Conservation (phyloP, 2,329 filamentous ascomycete genomes). For the Coniochaeta sp. region DNA sequence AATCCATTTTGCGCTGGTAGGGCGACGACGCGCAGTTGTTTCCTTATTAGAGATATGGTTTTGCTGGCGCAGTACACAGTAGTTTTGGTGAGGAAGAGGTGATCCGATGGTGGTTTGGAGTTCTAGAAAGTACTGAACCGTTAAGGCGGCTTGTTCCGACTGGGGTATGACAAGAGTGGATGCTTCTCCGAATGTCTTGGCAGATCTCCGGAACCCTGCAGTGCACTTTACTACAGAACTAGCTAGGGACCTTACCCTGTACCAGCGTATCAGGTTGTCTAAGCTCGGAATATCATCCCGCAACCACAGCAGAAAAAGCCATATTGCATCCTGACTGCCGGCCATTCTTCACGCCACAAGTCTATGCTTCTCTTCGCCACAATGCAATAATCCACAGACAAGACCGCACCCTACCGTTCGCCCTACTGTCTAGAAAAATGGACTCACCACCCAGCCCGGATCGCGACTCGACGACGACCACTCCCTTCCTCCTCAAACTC, state of each 20-base stretch:
- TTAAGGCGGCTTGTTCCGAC: not conserved
- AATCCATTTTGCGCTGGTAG: slow-evolving; percentile 66
- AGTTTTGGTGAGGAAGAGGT: not conserved
- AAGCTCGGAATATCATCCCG: not conserved
- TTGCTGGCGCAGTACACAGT: not conserved
- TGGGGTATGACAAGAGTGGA: not conserved
- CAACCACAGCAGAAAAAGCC: not conserved
- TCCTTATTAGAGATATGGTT: not conserved
- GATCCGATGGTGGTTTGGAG: slow-evolving; percentile 3
- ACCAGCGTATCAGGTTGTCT: too few species aligned
- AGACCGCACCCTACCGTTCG: not conserved
- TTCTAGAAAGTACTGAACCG: slow-evolving; percentile 3
- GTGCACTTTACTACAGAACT: not conserved
- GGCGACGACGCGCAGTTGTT: not conserved
- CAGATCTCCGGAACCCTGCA: not conserved
- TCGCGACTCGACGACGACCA: slow-evolving; percentile 61
- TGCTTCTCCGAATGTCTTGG: not conserved
- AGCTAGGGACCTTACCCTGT: too few species aligned
- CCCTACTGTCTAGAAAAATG: not conserved
- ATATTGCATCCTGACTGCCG: not conserved
- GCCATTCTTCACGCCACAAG: not conserved
- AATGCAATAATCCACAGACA: not conserved
- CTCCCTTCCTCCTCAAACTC: slow-evolving; percentile 78
- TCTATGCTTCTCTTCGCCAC: not conserved
- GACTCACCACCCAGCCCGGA: slow-evolving; percentile 35